A percentile compares a stretch with the other conserved stretches of the same genome.
phyloP scores from a whole-genome alignment of 2,329 filamentous ascomycete genomes.

The Trichophyton simii region DNA sequence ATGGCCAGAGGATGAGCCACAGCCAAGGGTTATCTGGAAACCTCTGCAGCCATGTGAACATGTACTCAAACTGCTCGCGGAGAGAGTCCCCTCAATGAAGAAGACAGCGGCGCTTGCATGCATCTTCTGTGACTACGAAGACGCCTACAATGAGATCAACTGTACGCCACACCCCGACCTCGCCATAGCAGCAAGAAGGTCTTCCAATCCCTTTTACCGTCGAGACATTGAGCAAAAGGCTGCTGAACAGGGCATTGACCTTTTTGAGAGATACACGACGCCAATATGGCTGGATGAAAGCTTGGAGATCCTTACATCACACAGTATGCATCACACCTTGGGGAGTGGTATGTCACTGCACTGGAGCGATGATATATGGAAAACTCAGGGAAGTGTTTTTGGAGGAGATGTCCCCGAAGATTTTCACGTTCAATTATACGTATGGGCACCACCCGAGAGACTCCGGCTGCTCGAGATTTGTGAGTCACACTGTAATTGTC shows the following conservation, averaged over 20 bases:
- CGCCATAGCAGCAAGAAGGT: background rate
- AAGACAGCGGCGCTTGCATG: background rate
- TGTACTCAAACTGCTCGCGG: background rate
- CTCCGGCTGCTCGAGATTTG: background rate
- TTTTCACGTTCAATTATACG: background rate
- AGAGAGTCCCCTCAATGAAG: background rate
- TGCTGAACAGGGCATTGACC: background rate
- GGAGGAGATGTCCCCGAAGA: background rate
- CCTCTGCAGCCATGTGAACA: background rate
- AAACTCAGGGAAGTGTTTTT: too few relatives aligned
- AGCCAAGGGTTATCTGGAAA: background rate
- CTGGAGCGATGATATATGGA: background rate
- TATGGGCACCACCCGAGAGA: background rate
- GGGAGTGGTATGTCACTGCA: background rate
- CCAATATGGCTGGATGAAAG: background rate
- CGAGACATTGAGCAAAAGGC: background rate
- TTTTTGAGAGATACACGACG: background rate
- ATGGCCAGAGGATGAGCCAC: background rate
- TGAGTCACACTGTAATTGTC: background rate
- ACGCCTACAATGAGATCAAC: slow-evolving; percentile 1
- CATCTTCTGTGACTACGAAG: slow-evolving; percentile 2
- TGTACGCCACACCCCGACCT: background rate
- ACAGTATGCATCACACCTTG: background rate
- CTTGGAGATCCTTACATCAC: background rate
- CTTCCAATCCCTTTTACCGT: background rate